Evolutionary conservation across 345 rosid species (phyloP).

Genomic region (Ricinus communis): DNA sequence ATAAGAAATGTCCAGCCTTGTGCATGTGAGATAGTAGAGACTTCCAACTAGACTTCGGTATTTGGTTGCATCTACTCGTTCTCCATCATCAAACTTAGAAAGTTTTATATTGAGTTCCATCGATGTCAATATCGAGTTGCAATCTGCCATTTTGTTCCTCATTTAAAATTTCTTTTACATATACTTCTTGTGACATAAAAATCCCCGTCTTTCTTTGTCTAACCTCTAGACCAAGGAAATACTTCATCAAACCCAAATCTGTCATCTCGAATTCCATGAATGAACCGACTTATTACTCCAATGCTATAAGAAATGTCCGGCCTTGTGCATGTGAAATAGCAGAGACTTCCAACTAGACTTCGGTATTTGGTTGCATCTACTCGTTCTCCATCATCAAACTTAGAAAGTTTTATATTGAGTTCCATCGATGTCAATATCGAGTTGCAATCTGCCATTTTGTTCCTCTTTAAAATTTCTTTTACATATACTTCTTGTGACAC

Average conservation of each 20-base stretch:
- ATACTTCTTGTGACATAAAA: no score
- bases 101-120: constrained; percentile 8
- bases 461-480: no score
- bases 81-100: constrained; percentile 13
- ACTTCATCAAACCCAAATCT: no score
- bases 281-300: neutral
- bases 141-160: no score
- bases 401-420: constrained; percentile 6
- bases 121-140: neutral
- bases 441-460: no score
- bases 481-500: no score
- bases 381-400: constrained; percentile 16
- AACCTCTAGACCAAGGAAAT: no score
- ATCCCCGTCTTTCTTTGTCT: no score
- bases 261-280: neutral
- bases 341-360: constrained; percentile 2
- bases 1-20: neutral
- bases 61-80: no score
- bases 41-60: no score
- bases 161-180: no score
- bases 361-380: no score
- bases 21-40: constrained; percentile 2
- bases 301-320: neutral
- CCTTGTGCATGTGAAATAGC: constrained; percentile 9
- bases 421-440: neutral